These are phyloP conservation scores for Suhomyces prunicola DNA, from an alignment of 805 yeast species.

Conservation along the genomic window DNA sequence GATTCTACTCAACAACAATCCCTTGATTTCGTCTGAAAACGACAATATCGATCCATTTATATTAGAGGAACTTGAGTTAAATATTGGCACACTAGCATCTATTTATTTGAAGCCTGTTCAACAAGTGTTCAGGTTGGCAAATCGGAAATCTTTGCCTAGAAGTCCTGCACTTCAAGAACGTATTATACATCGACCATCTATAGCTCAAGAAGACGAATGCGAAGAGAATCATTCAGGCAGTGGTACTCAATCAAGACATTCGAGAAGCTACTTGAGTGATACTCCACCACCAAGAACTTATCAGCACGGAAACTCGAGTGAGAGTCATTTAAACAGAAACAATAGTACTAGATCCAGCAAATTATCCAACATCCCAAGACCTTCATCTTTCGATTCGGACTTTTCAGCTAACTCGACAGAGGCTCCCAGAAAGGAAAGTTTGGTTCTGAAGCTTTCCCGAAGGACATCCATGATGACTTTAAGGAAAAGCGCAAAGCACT, in stretches of 20 bases:
- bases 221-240: background rate
- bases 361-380: conserved; percentile 13
- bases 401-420: conserved; percentile 12
- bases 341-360: conserved; percentile 6
- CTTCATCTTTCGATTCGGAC: conserved; percentile 20
- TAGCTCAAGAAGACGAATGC: background rate
- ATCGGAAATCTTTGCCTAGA: conserved; percentile 44
- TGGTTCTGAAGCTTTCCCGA: conserved; percentile 31
- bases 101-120: conserved; percentile 79
- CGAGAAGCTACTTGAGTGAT: background rate
- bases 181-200: conserved; percentile 5
- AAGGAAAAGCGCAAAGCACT: conserved; percentile 14
- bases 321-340: conserved; percentile 4
- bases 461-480: conserved; percentile 30
- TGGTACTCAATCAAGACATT: background rate
- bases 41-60: conserved; percentile 67
- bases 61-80: conserved; percentile 77
- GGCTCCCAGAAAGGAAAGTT: conserved; percentile 20
- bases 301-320: background rate
- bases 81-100: conserved; percentile 79
- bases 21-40: conserved; percentile 62
- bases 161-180: conserved; percentile 43
- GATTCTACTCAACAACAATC: conserved; percentile 60
- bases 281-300: background rate
- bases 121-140: conserved; percentile 71